phyloP scores from a whole-genome alignment of 371 early-diverging fungal species.

The Zopfochytrium polystomum region DNA sequence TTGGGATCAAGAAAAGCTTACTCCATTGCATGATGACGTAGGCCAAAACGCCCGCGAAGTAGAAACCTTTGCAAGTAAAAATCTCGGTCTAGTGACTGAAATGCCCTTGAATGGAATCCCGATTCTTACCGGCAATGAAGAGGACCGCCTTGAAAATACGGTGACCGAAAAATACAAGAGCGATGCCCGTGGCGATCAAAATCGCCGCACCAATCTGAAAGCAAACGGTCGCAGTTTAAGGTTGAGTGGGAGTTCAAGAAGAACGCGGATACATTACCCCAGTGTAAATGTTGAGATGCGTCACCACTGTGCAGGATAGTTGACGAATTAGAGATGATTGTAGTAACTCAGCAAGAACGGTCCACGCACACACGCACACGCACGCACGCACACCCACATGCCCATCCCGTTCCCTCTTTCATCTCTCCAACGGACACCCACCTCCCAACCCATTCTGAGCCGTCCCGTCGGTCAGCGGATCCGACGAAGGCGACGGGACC shows the following conservation, averaged over 20 bases:
- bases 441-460: too few species aligned
- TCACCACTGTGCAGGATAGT: too few species aligned
- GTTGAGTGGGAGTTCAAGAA: neutral
- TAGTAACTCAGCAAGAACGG: too few species aligned
- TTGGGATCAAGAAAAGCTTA: neutral
- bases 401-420: too few species aligned
- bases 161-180: constrained; percentile 64
- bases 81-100: too few species aligned
- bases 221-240: neutral
- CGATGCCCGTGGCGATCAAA: constrained; percentile 58
- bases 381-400: too few species aligned
- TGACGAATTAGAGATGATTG: too few species aligned
- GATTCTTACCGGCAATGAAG: constrained; percentile 52
- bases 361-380: too few species aligned
- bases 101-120: neutral
- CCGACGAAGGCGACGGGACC: too few species aligned
- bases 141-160: constrained; percentile 53
- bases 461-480: too few species aligned
- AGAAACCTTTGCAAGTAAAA: neutral
- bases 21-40: neutral
- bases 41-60: neutral
- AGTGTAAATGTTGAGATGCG: constrained; percentile 2
- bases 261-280: neutral
- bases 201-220: constrained; percentile 4
- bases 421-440: too few species aligned